A percentile compares a stretch with the other conserved stretches of the same genome.
These are phyloP conservation scores for Trichosporon asahii DNA, from an alignment of 1,284 basidiomycete genomes.

Conservation along the genomic window DNA sequence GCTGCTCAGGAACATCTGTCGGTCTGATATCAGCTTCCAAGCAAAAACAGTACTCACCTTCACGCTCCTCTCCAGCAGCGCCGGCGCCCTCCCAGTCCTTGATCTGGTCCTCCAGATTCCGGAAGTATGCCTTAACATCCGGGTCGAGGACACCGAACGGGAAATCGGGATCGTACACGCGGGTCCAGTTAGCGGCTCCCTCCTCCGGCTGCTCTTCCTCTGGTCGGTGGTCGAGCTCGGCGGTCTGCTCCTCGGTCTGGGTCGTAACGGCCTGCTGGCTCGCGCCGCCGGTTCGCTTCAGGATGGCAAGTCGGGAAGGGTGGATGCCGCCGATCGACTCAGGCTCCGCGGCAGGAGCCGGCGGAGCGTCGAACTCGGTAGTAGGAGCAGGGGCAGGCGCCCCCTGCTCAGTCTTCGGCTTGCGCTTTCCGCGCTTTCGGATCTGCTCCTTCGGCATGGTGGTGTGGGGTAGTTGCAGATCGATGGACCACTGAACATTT, in stretches of 20 bases:
- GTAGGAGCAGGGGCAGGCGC: conserved; percentile 3
- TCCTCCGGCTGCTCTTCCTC: conserved; percentile 22
- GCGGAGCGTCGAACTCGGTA: background rate
- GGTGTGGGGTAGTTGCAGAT: conserved; percentile 7
- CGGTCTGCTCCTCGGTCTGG: conserved; percentile 12
- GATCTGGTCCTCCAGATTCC: conserved; percentile 78
- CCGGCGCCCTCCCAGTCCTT: conserved; percentile 70
- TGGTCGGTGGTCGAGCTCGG: background rate
- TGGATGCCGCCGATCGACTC: conserved; percentile 36
- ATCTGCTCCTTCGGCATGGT: conserved; percentile 51
- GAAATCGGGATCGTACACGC: conserved; percentile 60
- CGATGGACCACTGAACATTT: background rate
- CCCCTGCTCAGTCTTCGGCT: conserved; percentile 42
- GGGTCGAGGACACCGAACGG: conserved; percentile 83
- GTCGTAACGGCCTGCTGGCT: conserved; percentile 2
- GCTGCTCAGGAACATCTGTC: conserved; percentile 75
- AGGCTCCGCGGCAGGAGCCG: conserved; percentile 7
- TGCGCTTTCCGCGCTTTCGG: conserved; percentile 50
- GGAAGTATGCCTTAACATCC: conserved; percentile 86
- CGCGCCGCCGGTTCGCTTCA: conserved; percentile 30
- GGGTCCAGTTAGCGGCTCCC: conserved; percentile 33
- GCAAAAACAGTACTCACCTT: conserved; percentile 58
- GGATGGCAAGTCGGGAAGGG: conserved; percentile 40
- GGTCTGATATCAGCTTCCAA: conserved; percentile 57
- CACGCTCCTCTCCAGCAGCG: conserved; percentile 58